Conservation (phyloP, 202 grass and related monocot species). For the Setaria italica region DNA sequence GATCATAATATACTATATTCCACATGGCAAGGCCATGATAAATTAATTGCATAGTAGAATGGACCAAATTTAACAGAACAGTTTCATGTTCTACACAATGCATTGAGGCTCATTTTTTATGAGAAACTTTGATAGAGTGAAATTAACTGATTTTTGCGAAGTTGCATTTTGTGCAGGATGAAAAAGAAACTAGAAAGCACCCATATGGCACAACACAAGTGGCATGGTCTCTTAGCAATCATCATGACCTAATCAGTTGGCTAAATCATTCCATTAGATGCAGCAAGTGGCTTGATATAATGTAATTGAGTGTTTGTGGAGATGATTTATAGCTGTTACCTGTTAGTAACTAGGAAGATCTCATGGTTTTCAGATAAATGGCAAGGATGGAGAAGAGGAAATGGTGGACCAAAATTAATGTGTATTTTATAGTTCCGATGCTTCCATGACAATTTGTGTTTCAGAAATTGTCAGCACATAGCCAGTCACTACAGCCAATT, state of each 20-base stretch:
- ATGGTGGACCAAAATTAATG: background rate
- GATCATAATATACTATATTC: background rate
- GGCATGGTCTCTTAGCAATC: background rate
- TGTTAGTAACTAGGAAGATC: background rate
- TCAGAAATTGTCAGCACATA: background rate
- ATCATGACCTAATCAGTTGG: conserved; percentile 10
- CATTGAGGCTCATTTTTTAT: background rate
- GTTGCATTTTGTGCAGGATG: background rate
- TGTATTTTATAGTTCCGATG: background rate
- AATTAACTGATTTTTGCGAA: conserved; percentile 12
- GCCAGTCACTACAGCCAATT: background rate
- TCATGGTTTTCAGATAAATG: background rate
- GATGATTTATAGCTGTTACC: background rate
- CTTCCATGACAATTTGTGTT: background rate
- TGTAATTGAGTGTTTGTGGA: background rate
- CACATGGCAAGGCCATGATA: background rate
- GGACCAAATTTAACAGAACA: background rate
- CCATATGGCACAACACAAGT: background rate
- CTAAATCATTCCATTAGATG: background rate
- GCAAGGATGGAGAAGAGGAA: background rate
- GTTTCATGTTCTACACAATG: background rate
- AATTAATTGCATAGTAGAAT: background rate
- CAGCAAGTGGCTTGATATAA: background rate
- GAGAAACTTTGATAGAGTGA: background rate
- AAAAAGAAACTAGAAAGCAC: background rate